Conservation (phyloP, 2,329 filamentous ascomycete species). For the Phyllosticta citriasiana region DNA sequence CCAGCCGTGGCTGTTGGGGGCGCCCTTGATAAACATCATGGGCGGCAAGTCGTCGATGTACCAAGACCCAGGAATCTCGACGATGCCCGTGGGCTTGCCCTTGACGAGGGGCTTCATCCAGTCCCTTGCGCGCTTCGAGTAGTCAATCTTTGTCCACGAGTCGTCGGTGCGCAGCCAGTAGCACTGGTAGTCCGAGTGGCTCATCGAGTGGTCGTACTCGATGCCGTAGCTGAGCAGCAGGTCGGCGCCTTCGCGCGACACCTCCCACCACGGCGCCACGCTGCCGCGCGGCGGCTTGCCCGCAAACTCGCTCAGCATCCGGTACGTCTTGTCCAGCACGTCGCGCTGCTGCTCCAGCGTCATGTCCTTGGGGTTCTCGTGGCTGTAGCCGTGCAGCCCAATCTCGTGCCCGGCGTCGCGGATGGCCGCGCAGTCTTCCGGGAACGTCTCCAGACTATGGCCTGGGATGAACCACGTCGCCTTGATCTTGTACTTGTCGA, state of each 20-base stretch:
- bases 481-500: conserved; percentile 63
- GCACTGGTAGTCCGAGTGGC: conserved; percentile 53
- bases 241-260: conserved; percentile 55
- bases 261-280: conserved; percentile 71
- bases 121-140: conserved; percentile 48
- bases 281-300: conserved; percentile 61
- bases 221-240: conserved; percentile 57
- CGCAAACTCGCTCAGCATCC: conserved; percentile 59
- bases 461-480: conserved; percentile 56
- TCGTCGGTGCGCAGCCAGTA: conserved; percentile 57
- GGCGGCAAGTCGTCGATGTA: conserved; percentile 51
- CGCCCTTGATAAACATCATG: conserved; percentile 63
- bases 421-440: conserved; percentile 51
- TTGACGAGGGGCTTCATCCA: conserved; percentile 58
- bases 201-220: conserved; percentile 60
- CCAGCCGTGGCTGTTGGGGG: conserved; percentile 55
- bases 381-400: conserved; percentile 60
- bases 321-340: conserved; percentile 64
- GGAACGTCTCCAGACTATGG: conserved; percentile 56
- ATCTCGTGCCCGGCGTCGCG: conserved; percentile 57
- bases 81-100: conserved; percentile 51
- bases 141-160: conserved; percentile 59
- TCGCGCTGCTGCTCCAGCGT: conserved; percentile 64
- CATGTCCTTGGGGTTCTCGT: conserved; percentile 66
- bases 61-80: conserved; percentile 58